Percentiles rank a stretch among this genome's conserved stretches.
Evolutionary conservation across 129 eudicot genomes (phyloP).

Genomic region (Cynara cardunculus): DNA sequence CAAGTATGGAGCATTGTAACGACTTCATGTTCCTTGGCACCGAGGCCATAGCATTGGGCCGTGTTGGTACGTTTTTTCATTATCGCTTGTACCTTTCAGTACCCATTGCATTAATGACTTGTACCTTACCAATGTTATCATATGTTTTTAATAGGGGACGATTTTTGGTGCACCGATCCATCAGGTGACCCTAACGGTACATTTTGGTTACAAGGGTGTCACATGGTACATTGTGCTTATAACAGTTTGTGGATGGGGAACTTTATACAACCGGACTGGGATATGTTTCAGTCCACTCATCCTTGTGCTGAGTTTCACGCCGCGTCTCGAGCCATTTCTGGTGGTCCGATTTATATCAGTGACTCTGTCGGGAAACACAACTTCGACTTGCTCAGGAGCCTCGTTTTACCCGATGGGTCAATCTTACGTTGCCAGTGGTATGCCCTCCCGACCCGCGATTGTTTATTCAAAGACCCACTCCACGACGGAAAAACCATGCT

Average conservation of each 20-base stretch:
- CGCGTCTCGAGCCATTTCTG: conserved; percentile 92
- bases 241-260: conserved; percentile 98
- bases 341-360: conserved; percentile 90
- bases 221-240: conserved; percentile 98
- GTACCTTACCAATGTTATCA: not conserved
- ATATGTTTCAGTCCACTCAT: conserved; percentile 92
- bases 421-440: conserved; percentile 70
- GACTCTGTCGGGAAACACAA: conserved; percentile 84
- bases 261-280: conserved; percentile 95
- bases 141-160: conserved; percentile 54
- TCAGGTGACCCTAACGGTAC: conserved; percentile 95
- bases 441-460: conserved; percentile 82
- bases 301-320: conserved; percentile 97
- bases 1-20: conserved; percentile 97
- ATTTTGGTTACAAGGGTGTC: conserved; percentile 94
- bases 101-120: not conserved
- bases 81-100: not conserved
- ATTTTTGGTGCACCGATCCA: conserved; percentile 95
- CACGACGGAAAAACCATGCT: conserved; percentile 91
- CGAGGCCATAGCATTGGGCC: conserved; percentile 79
- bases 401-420: conserved; percentile 80
- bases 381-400: conserved; percentile 60
- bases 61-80: conserved; percentile 58
- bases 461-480: conserved; percentile 81
- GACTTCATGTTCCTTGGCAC: conserved; percentile 98